Base-by-base conservation (phyloP, 2,329 filamentous ascomycete species). In the Camillea tinctor region DNA sequence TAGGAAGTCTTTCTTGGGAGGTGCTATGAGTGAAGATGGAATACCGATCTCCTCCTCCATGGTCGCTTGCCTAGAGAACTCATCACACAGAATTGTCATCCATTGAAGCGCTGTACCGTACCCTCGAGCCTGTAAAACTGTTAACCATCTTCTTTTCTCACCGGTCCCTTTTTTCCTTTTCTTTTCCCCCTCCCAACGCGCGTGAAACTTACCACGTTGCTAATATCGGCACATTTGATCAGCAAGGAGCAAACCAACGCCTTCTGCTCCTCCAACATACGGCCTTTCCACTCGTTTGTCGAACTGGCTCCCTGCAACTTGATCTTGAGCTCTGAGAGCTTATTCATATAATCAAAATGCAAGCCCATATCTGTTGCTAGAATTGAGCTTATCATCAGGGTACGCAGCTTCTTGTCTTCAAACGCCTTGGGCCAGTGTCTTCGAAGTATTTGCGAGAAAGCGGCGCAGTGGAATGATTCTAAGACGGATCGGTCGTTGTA, bases 191-290 rank as follows among this genome's bases (percentile, higher is more conserved):
- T n/a, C n/a, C n/a, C n/a, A n/a, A n/a, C n/a, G n/a, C n/a, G n/a
- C 19, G 55, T 23, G n/a, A 30, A 40, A 88, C 91, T 75, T 83
- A 94, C 91, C 74, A 98, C 95, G 73, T 99, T 99, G 78, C 94
- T 97, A 72, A 99, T 98, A 75, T 99, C 95, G 48, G 95, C 95
- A 73, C 95, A 98, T 75, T 99, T 99, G 77, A 99, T 97, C 60
- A 99, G 79, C 59, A 99, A 79, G 15, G 93, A 93, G 76, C 95
- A 98, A n/a, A 90, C 81, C 52, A 98, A 77, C 9, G 91, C 87
- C 66, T 89, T 90, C 66, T 93, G 85, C 67, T 93, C 89, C 62
- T 95, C 88, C 11, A 89, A 73, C 66, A 89, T 84, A 66, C 93
- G 90, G 4, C 85, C 86, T 61, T 88, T 89, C 93, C 92, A 97